phyloP scores from a whole-genome alignment of 495 filamentous ascomycete genomes.

The Bacidia rubella region DNA sequence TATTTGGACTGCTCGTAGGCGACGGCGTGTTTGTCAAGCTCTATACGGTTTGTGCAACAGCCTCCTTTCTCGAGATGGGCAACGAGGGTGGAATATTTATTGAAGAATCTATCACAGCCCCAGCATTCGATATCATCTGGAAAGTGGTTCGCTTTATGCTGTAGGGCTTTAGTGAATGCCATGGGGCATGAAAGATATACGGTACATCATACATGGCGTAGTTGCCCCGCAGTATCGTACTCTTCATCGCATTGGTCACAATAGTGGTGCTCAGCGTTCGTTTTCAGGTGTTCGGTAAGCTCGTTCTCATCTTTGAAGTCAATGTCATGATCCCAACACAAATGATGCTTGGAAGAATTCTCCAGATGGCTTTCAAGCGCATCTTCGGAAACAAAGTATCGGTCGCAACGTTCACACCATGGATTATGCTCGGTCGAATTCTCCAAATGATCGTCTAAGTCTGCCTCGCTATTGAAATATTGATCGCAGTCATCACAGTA shows the following conservation, averaged over 20 bases:
- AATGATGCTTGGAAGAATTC: conserved; percentile 1
- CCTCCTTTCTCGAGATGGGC: conserved; percentile 15
- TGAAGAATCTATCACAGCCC: conserved; percentile 13
- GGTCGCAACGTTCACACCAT: too few relatives aligned
- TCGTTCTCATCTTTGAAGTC: conserved; percentile 5
- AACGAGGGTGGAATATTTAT: conserved; percentile 12
- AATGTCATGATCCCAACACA: conserved; percentile 7
- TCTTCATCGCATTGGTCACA: conserved; percentile 4
- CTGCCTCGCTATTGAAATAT: too few relatives aligned
- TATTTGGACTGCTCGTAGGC: background rate
- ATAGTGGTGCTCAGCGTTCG: background rate
- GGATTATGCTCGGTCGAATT: too few relatives aligned
- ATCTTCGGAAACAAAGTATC: conserved; percentile 1
- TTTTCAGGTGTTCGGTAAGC: conserved; percentile 7
- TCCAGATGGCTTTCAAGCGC: conserved; percentile 9
- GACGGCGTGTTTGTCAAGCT: background rate
- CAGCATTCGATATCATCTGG: conserved; percentile 13
- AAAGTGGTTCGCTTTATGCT: conserved; percentile 13
- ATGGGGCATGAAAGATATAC: background rate
- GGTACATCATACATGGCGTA: conserved; percentile 13
- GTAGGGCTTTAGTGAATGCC: conserved; percentile 7
- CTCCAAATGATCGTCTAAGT: too few relatives aligned
- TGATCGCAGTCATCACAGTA: too few relatives aligned
- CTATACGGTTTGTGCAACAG: conserved; percentile 4
- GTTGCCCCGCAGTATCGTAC: conserved; percentile 5